Evolutionary conservation across 2,329 filamentous ascomycete species (phyloP).

Genomic region (Verticillium longisporum): DNA sequence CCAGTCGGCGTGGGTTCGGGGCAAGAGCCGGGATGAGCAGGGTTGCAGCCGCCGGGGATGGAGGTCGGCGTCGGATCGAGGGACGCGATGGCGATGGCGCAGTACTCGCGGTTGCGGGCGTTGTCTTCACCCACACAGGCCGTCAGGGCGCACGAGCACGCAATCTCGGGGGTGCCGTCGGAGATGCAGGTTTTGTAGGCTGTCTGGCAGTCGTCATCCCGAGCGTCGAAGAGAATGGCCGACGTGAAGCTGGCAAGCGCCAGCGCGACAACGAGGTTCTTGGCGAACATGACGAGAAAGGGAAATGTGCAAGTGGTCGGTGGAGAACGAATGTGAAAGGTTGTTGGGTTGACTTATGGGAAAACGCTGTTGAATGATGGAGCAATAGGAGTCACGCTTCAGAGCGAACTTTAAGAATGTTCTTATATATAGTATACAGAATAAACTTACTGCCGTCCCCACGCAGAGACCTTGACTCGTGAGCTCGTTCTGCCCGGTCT

Average conservation of each 20-base stretch:
- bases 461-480: not conserved
- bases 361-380: not conserved
- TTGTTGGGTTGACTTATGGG: not conserved
- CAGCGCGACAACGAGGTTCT: conserved; percentile 6
- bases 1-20: not conserved
- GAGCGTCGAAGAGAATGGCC: conserved; percentile 2
- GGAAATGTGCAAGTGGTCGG: not conserved
- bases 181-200: conserved; percentile 6
- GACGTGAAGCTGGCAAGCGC: conserved; percentile 7
- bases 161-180: conserved; percentile 4
- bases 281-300: not conserved
- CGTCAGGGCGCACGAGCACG: conserved; percentile 6
- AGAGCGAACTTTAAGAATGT: no score
- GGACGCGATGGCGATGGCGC: conserved; percentile 5
- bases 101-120: conserved; percentile 8
- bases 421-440: not conserved
- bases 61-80: conserved; percentile 5
- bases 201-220: conserved; percentile 4
- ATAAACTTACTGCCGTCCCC: no score
- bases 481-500: not conserved
- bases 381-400: not conserved
- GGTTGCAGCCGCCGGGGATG: not conserved
- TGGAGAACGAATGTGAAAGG: not conserved
- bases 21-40: not conserved
- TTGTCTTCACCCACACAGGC: conserved; percentile 7